Base-by-base conservation (phyloP, 116 monocot species). In the Iris pallida region DNA sequence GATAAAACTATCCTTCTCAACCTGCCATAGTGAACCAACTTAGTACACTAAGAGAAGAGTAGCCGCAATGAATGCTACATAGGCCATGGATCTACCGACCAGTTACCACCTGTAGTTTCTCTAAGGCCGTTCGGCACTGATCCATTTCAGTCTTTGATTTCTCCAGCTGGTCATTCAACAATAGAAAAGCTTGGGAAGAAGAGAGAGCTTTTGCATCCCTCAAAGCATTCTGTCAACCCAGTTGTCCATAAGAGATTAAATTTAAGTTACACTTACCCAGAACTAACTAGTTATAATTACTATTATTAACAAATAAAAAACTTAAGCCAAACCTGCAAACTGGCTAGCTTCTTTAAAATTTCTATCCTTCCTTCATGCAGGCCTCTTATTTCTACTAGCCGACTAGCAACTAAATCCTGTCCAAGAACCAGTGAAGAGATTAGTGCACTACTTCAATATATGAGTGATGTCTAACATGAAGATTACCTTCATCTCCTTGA, bases 31-130 rank as follows among this genome's bases (percentile, higher is more conserved):
- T 46, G 8, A 18, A 73, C 46, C n/a, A 59, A 9, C 7, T 65
- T 45, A 71, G 53, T 20, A 57, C 19, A 57, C 5, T 42, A 63
- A 6, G 20, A 70, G 43, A 30, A 42, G 61, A 57, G 47, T 45
- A 52, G 61, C 42, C 7, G 41, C 55, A 56, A 10, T n/a, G 40
- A 13, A 16, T 57, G 45, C 16, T 65, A 66, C 59, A 57, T 55
- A 79, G 59, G 73, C 71, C 69, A 82, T 57, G 19, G 66, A 76
- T 77, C 78, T 80, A 82, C 65, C 71, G 65, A 82, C 79, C 86
- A 74, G 77, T 73, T 83, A 80, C 73, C 71, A 98, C 98, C 98
- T 98, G 98, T 73, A 98, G 77, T 81, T 98, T 93, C 75, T 90
- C 88, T 61, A 87, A 58, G 4, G 55, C 74, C 59, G 54, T 3